Evolutionary conservation across 208 protist species (phyloP), one percentile per base, ranked within the genome.

Genomic region (Leishmania guyanensis): DNA sequence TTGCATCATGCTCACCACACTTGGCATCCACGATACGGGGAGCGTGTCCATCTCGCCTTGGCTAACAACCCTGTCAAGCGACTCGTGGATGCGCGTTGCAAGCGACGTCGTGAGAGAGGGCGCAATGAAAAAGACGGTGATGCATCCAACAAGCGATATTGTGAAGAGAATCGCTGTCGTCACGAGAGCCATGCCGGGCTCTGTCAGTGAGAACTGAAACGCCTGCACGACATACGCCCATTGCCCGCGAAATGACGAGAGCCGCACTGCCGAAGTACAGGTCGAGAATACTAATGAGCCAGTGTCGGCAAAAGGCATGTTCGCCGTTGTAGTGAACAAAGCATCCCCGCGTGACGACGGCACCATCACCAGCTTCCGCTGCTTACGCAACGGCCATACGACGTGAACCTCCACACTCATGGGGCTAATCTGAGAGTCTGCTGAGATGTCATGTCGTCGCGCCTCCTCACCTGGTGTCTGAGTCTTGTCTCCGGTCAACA

Each of bases 171-270:
- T 58, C 26, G n/a, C 65, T 6, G 82, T 71, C 16, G 77, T 56
- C 39, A 78, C 77, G 62, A 85, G 77, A 3, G 82, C 70, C 82
- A 85, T 85, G 5, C 82, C 82, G 29, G 60, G 70, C 62, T 85
- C 82, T 16, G 82, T 70, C 77, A 85, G 26, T 5, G 77, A 22
- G 46, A 73, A 81, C 39, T 81, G 77, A 50, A 81, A 81, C 3
- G 72, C 82, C 72, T 81, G 77, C 51, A 68, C 77, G 0, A 68
- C n/a, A 48, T 33, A 8, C 9, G 39, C 75, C n/a, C 36, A 26
- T 33, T 60, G 64, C 22, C 22, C 5, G 12, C 43, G 75, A 69
- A 48, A n/a, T 46, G 22, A 53, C n/a, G 75, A 78, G 56, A 43
- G n/a, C 20, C 16, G 12, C 26, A 12, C 20, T 22, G 33, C 71